A percentile compares a stretch with the other conserved stretches of the same genome.
Conservation (phyloP, 768 basidiomycete species). For the Hirschioporus abietinus region DNA sequence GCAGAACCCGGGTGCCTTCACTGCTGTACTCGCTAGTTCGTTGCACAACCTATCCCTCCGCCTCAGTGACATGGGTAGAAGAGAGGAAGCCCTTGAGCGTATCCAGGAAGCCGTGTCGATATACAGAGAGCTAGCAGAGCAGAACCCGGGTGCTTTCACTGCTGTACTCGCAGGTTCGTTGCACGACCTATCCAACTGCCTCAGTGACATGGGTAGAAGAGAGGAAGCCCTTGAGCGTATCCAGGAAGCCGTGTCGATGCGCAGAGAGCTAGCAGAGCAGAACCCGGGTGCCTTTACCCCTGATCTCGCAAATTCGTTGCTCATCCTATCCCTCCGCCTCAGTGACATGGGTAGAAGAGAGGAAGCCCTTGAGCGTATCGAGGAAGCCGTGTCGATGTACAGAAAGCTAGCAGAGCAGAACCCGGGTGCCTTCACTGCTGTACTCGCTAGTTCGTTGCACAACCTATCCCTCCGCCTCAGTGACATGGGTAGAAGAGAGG, state of each 20-base stretch:
- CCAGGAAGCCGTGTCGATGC: slow-evolving; percentile 5
- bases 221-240: slow-evolving; percentile 11
- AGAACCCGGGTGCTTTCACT: background rate
- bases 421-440: slow-evolving; percentile 6
- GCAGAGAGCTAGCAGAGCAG: background rate
- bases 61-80: slow-evolving; percentile 8
- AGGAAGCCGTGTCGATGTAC: slow-evolving; percentile 6
- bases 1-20: slow-evolving; percentile 9
- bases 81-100: slow-evolving; percentile 11
- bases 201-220: slow-evolving; percentile 8
- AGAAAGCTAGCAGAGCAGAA: background rate
- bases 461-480: slow-evolving; percentile 8
- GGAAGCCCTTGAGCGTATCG: slow-evolving; percentile 9
- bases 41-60: slow-evolving; percentile 10
- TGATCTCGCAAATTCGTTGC: slow-evolving; percentile 1
- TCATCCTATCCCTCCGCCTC: slow-evolving; percentile 20
- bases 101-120: slow-evolving; percentile 8
- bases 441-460: slow-evolving; percentile 9
- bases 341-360: slow-evolving; percentile 8
- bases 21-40: slow-evolving; percentile 6
- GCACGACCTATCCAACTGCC: slow-evolving; percentile 20
- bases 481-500: slow-evolving; percentile 6
- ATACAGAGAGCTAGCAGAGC: background rate
- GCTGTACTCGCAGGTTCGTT: background rate
- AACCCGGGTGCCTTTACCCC: too few relatives aligned